Evolutionary conservation across 2,329 filamentous ascomycete species (phyloP).

Genomic region (Talaromyces sp.): DNA sequence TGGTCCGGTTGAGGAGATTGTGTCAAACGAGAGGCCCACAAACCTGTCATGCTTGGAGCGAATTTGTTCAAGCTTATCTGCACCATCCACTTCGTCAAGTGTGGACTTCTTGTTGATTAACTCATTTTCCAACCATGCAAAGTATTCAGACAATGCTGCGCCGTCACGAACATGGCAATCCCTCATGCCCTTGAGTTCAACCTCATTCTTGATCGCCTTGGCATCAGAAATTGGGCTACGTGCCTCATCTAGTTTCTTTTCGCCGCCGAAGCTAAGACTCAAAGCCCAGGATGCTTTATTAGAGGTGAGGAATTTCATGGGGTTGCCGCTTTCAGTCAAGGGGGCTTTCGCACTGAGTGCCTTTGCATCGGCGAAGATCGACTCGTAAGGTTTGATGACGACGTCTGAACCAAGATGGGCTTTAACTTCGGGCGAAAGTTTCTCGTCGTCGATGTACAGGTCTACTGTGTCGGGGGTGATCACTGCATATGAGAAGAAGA

Average conservation of each 20-base stretch:
- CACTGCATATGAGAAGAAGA: conserved; percentile 95
- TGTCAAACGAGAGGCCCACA: conserved; percentile 88
- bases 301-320: conserved; percentile 73
- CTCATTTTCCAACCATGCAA: conserved; percentile 94
- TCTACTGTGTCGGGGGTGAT: conserved; percentile 73
- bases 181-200: conserved; percentile 87
- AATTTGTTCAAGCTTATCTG: conserved; percentile 75
- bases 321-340: conserved; percentile 37
- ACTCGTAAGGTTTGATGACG: conserved; percentile 73
- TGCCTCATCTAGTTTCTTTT: conserved; percentile 77
- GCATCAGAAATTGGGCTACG: conserved; percentile 84
- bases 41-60: conserved; percentile 65
- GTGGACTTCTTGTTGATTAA: conserved; percentile 67
- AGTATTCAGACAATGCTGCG: conserved; percentile 84
- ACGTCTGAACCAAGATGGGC: conserved; percentile 69
- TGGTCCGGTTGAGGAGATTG: conserved; percentile 89
- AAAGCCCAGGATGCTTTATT: conserved; percentile 92
- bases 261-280: conserved; percentile 78
- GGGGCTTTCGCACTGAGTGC: conserved; percentile 51
- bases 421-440: conserved; percentile 66
- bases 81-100: conserved; percentile 85
- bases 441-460: conserved; percentile 78
- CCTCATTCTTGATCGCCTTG: conserved; percentile 91
- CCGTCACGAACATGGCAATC: conserved; percentile 92
- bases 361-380: conserved; percentile 75